Conservation (phyloP, 2,329 filamentous ascomycete genomes). For the Byssothecium circinans region DNA sequence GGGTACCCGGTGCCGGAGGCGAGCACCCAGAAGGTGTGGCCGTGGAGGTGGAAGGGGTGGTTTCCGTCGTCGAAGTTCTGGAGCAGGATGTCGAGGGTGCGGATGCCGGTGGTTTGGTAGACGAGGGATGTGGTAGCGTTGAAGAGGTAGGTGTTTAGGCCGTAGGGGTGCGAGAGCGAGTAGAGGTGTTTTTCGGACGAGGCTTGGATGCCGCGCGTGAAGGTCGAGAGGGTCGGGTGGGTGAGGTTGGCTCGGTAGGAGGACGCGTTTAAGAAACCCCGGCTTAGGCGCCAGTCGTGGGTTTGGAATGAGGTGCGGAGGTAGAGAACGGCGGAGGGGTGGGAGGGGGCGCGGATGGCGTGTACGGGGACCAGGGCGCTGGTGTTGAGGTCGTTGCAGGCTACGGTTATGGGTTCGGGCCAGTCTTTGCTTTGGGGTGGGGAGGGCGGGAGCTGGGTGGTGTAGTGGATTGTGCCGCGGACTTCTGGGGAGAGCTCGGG, state of each 20-base stretch:
- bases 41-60: slow-evolving; percentile 57
- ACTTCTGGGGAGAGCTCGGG: slow-evolving; percentile 52
- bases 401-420: slow-evolving; percentile 51
- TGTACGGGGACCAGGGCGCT: slow-evolving; percentile 51
- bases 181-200: slow-evolving; percentile 29
- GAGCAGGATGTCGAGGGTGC: slow-evolving; percentile 40
- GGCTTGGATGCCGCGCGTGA: slow-evolving; percentile 49
- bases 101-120: slow-evolving; percentile 40
- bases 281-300: slow-evolving; percentile 58
- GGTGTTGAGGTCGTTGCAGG: slow-evolving; percentile 56
- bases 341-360: slow-evolving; percentile 46
- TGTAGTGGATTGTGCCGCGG: slow-evolving; percentile 55
- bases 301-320: slow-evolving; percentile 63
- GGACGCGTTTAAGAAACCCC: slow-evolving; percentile 61
- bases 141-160: slow-evolving; percentile 32
- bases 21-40: slow-evolving; percentile 68
- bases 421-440: slow-evolving; percentile 52
- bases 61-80: slow-evolving; percentile 41
- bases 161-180: slow-evolving; percentile 9
- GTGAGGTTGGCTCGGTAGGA: slow-evolving; percentile 55
- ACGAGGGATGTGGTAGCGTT: slow-evolving; percentile 32
- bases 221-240: slow-evolving; percentile 55
- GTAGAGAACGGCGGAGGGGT: slow-evolving; percentile 57
- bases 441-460: neutral
- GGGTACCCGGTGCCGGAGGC: slow-evolving; percentile 31